Evolutionary conservation across 345 rosid species (phyloP).

Genomic region (Raphanus raphanistrum): DNA sequence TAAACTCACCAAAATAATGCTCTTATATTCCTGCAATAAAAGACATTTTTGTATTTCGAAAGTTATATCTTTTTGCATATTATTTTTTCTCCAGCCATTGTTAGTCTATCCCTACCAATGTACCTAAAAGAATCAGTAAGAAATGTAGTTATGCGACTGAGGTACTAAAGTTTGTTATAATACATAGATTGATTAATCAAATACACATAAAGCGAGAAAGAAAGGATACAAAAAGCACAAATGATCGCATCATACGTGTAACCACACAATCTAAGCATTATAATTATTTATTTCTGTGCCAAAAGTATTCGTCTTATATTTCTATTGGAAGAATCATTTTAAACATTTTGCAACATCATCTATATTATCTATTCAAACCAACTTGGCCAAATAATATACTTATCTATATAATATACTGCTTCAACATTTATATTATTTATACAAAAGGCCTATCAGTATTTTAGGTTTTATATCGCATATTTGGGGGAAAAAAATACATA

Average conservation of each 20-base stretch:
- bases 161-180: constrained; percentile 18
- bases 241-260: constrained; percentile 37
- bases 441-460: background rate
- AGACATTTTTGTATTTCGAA: background rate
- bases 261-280: constrained; percentile 34
- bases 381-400: constrained; percentile 24
- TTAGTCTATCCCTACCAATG: constrained; percentile 2
- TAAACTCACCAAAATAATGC: background rate
- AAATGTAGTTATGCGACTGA: constrained; percentile 3
- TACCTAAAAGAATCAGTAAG: constrained; percentile 4
- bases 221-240: constrained; percentile 16
- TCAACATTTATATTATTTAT: background rate
- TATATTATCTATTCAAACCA: constrained; percentile 18
- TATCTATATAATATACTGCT: constrained; percentile 12
- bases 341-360: constrained; percentile 27
- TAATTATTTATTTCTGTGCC: constrained; percentile 2
- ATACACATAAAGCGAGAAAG: background rate
- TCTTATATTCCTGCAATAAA: background rate
- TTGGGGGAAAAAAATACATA: background rate
- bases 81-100: background rate
- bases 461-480: background rate
- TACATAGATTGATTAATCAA: background rate
- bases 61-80: background rate
- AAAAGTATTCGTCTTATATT: constrained; percentile 23
- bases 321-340: constrained; percentile 34